Conservation (phyloP, 2,329 filamentous ascomycete genomes). For the Trichoderma sp. region DNA sequence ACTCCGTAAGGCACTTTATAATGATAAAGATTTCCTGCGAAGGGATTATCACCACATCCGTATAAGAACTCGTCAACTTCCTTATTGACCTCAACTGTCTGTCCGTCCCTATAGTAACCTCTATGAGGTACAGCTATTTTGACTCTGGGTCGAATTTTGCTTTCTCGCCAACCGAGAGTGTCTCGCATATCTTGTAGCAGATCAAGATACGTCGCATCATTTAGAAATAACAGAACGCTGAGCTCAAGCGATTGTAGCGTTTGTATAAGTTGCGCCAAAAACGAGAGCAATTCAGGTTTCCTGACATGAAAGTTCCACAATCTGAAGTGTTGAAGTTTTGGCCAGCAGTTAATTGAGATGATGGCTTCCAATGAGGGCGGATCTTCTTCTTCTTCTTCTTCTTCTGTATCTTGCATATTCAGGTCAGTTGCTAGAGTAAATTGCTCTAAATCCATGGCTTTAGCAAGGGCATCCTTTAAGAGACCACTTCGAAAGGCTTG, state of each 20-base stretch:
- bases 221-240: neutral
- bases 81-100: neutral
- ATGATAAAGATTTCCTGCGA: neutral
- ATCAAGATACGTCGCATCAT: neutral
- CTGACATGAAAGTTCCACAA: slow-evolving; percentile 28
- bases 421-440: neutral
- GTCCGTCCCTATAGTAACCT: neutral
- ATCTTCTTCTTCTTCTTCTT: slow-evolving; percentile 4
- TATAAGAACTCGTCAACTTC: neutral
- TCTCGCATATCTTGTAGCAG: neutral
- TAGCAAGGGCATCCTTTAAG: neutral
- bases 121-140: neutral
- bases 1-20: neutral
- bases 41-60: neutral
- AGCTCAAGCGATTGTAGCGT: neutral
- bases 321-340: slow-evolving; percentile 30
- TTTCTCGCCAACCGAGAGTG: neutral
- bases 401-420: neutral
- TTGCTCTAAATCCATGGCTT: neutral
- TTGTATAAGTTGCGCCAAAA: neutral
- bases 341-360: slow-evolving; percentile 31
- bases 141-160: neutral
- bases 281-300: slow-evolving; percentile 22
- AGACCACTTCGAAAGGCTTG: neutral
- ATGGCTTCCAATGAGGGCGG: slow-evolving; percentile 28